Evolutionary conservation across 345 rosid species (phyloP).

Genomic region (Pugionium cornutum): DNA sequence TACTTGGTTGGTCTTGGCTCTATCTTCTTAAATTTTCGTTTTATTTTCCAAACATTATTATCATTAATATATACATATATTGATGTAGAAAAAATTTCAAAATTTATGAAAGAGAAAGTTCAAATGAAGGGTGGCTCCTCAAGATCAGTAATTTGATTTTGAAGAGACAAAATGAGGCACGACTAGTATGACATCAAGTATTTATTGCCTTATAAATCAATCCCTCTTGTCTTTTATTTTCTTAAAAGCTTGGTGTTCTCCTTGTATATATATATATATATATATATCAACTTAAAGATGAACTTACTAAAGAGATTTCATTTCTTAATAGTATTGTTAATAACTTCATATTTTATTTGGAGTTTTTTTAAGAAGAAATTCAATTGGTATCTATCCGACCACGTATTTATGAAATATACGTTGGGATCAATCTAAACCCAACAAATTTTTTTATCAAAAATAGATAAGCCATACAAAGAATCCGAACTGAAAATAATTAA

Average conservation of each 20-base stretch:
- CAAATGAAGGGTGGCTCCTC: constrained; percentile 36
- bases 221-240: constrained; percentile 18
- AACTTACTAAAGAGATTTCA: constrained; percentile 5
- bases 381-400: not conserved
- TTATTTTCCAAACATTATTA: constrained; percentile 24
- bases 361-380: not conserved
- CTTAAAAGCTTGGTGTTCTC: not conserved
- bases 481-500: not conserved
- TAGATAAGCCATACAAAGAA: not conserved
- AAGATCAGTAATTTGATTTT: constrained; percentile 27
- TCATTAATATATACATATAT: not conserved
- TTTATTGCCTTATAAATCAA: constrained; percentile 31
- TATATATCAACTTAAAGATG: not conserved
- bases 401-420: not conserved
- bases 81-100: constrained; percentile 17
- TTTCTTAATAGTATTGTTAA: not conserved
- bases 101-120: constrained; percentile 32
- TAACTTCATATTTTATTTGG: not conserved
- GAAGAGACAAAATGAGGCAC: constrained; percentile 42
- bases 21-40: constrained; percentile 35
- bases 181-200: constrained; percentile 34
- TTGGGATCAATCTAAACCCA: not conserved
- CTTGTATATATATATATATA: not conserved
- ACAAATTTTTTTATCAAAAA: not conserved
- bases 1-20: constrained; percentile 42